phyloP scores from a whole-genome alignment of 148 eudicot species.

The Persicaria tinctoria region DNA sequence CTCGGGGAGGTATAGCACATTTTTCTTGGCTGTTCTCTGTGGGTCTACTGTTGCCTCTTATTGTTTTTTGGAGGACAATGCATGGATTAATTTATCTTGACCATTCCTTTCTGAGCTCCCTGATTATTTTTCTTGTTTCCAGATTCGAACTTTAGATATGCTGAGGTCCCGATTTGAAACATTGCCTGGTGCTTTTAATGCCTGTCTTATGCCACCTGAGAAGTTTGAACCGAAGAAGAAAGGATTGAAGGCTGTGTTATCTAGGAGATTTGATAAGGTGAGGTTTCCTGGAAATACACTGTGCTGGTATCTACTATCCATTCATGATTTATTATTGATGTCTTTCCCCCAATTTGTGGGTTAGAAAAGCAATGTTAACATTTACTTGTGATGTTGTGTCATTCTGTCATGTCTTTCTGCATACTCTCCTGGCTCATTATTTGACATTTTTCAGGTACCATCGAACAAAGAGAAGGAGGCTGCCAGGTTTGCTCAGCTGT shows the following conservation, averaged over 20 bases:
- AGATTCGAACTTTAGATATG: slow-evolving; percentile 98
- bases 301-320: not conserved
- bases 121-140: slow-evolving; percentile 18
- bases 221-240: slow-evolving; percentile 71
- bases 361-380: not conserved
- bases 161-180: slow-evolving; percentile 86
- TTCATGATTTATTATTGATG: not conserved
- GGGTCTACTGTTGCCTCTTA: not conserved
- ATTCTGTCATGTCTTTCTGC: not conserved
- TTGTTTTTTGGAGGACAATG: not conserved
- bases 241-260: slow-evolving; percentile 78
- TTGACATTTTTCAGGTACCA: slow-evolving; percentile 36
- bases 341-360: not conserved
- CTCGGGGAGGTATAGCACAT: slow-evolving; percentile 73
- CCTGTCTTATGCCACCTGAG: slow-evolving; percentile 73
- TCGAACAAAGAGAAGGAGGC: slow-evolving; percentile 52
- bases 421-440: not conserved
- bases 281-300: not conserved
- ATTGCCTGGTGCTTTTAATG: slow-evolving; percentile 90
- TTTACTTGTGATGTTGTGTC: not conserved
- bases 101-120: not conserved
- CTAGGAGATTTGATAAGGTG: slow-evolving; percentile 62
- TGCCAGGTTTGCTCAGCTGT: slow-evolving; percentile 13
- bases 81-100: not conserved
- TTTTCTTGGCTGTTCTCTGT: not conserved